Conservation (phyloP, 2,329 filamentous ascomycete species). For the Diaporthe citri region DNA sequence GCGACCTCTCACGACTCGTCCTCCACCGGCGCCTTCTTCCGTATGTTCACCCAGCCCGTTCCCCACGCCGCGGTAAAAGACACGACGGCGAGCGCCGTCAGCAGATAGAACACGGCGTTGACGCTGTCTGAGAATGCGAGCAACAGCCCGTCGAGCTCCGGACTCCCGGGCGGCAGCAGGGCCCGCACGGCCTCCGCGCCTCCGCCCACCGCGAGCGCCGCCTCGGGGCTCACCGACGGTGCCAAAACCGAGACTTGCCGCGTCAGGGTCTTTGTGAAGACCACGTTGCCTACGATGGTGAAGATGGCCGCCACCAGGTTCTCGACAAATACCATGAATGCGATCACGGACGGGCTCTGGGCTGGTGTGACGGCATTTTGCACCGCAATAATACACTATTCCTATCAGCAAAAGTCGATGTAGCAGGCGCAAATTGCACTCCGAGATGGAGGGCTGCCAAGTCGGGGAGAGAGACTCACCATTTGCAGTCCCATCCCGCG, state of each 20-base stretch:
- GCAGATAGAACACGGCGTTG: slow-evolving; percentile 28
- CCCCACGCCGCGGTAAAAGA: slow-evolving; percentile 6
- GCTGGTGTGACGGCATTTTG: slow-evolving; percentile 61
- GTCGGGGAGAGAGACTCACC: background rate
- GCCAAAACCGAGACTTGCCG: background rate
- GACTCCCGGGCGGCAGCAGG: slow-evolving; percentile 2
- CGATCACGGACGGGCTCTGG: slow-evolving; percentile 62
- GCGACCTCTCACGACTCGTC: background rate
- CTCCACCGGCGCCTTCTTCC: background rate
- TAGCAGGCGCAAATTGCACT: background rate
- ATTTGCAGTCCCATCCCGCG: slow-evolving; percentile 61
- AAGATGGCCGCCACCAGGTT: slow-evolving; percentile 73
- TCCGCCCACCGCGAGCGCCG: slow-evolving; percentile 8
- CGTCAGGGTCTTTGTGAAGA: slow-evolving; percentile 9
- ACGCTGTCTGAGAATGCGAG: slow-evolving; percentile 28
- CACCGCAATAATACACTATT: slow-evolving; percentile 53
- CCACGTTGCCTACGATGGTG: slow-evolving; percentile 50
- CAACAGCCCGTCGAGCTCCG: slow-evolving; percentile 20
- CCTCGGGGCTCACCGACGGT: slow-evolving; percentile 18
- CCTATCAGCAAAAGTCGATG: background rate
- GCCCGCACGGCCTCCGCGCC: slow-evolving; percentile 8
- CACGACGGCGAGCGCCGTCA: background rate
- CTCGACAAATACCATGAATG: slow-evolving; percentile 70
- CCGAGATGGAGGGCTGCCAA: no score
- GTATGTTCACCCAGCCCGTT: slow-evolving; percentile 16